Evolutionary conservation across 495 filamentous ascomycete genomes (phyloP), one percentile per base, ranked within the genome.

Genomic region (Darksidea phi): DNA sequence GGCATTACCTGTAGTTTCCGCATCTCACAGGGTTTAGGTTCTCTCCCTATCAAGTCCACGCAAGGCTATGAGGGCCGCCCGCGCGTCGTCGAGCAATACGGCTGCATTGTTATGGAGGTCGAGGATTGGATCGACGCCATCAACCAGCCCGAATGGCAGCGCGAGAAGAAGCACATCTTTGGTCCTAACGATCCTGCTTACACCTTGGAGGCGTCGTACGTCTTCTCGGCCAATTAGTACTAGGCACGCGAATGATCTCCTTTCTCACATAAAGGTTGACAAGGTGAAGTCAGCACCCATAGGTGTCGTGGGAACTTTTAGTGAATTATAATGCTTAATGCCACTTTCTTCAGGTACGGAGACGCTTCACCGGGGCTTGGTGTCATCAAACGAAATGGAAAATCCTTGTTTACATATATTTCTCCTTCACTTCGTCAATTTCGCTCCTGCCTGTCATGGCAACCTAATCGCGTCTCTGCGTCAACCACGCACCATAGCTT

Each of bases 21-120:
- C 2, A 25, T 24, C 36, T 45, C 4, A 43, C 43, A 41, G 17
- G 15, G 7, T n/a, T 17, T 26, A 74, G 72, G 72, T 36, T 67
- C 67, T n/a, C 53, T 73, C 1, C 62, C 73, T 2, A 59, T 75
- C 26, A 75, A 74, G 66, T 62, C 68, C n/a, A 74, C 70, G 1
- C 73, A 74, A 62, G 73, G 73, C 20, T 55, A 71, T 24, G 56
- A 61, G 12, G 58, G 48, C 34, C 66, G 64, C 21, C 67, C 69
- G 13, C 68, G 70, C 12, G 77, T 76, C 60, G 79, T 84, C 0
- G 72, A 76, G 61, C 75, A 80, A 56, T 84, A 81, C 58, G 82
- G 80, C 17, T 86, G 84, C 59, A 62, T 86, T 1, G 84, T 84
- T 5, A 79, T 87, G 53, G 83, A 70, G 46, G 70, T 73, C 26